phyloP scores from a whole-genome alignment of 805 yeast species.

The Ogataea naganishii region DNA sequence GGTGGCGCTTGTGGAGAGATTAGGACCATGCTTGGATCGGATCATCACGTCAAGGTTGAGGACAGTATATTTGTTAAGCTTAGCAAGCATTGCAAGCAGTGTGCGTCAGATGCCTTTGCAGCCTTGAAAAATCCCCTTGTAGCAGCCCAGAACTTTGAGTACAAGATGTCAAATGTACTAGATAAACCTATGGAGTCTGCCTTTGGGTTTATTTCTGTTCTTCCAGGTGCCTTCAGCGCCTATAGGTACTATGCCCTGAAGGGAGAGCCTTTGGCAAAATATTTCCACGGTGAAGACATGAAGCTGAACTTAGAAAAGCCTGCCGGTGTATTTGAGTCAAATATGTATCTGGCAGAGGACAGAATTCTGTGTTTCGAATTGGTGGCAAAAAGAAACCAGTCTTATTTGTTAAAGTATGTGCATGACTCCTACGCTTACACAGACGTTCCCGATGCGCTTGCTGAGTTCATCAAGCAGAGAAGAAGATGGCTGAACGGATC shows the following conservation, averaged over 20 bases:
- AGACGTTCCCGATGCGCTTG: constrained; percentile 83
- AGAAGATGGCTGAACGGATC: constrained; percentile 97
- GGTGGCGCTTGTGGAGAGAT: constrained; percentile 99
- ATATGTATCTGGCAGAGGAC: constrained; percentile 96
- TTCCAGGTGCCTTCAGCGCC: constrained; percentile 96
- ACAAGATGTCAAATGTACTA: constrained; percentile 86
- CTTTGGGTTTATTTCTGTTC: constrained; percentile 87
- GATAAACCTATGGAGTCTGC: constrained; percentile 93
- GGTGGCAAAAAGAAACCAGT: constrained; percentile 65
- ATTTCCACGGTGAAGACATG: constrained; percentile 88
- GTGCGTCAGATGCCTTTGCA: constrained; percentile 30
- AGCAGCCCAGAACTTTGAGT: constrained; percentile 95
- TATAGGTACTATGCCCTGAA: constrained; percentile 72
- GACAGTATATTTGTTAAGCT: constrained; percentile 12
- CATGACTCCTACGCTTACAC: constrained; percentile 86
- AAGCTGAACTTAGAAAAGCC: constrained; percentile 43
- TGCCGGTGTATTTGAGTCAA: constrained; percentile 84
- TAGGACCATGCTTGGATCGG: constrained; percentile 48
- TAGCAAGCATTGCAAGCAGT: constrained; percentile 37
- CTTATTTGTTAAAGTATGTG: constrained; percentile 77
- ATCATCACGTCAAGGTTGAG: constrained; percentile 22
- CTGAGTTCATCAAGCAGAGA: constrained; percentile 87
- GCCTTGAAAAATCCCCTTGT: constrained; percentile 68
- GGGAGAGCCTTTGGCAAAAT: constrained; percentile 80
- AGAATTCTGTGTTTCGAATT: constrained; percentile 90